Evolutionary conservation across 2,329 filamentous ascomycete species (phyloP).

Genomic region (Xylaria polymorpha): DNA sequence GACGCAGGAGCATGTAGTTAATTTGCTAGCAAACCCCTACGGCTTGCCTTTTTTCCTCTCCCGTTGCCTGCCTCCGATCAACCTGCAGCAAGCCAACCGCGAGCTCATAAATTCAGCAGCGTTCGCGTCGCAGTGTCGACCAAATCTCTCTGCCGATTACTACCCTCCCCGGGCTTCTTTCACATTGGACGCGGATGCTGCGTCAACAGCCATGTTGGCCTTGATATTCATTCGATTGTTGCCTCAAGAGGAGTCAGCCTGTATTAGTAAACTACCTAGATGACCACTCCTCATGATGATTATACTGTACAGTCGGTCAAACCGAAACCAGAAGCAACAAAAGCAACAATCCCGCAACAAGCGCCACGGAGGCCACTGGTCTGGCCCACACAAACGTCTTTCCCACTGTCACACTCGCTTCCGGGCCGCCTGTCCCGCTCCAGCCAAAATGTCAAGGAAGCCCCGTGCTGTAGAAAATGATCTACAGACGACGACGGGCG

Average conservation of each 20-base stretch:
- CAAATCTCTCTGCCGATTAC: constrained; percentile 23
- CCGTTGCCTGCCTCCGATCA: constrained; percentile 24
- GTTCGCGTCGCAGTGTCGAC: constrained; percentile 22
- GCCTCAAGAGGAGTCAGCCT: constrained; percentile 13
- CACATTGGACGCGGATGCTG: constrained; percentile 14
- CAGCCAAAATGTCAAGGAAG: constrained; percentile 28
- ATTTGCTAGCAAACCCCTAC: constrained; percentile 24
- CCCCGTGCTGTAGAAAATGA: constrained; percentile 27
- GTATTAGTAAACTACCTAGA: constrained; percentile 1
- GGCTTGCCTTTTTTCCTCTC: constrained; percentile 29
- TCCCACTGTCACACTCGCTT: constrained; percentile 38
- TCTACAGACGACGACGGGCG: constrained; percentile 29
- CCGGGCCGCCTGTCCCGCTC: constrained; percentile 39
- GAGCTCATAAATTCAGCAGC: constrained; percentile 19
- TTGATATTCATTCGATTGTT: constrained; percentile 21
- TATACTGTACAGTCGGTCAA: constrained; percentile 9
- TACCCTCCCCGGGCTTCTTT: constrained; percentile 3
- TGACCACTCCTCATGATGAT: constrained; percentile 18
- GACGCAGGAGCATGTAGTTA: constrained; percentile 13
- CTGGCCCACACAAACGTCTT: constrained; percentile 34
- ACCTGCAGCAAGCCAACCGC: constrained; percentile 32
- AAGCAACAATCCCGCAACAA: constrained; percentile 39
- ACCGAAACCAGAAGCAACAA: constrained; percentile 19
- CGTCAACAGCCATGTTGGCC: constrained; percentile 10
- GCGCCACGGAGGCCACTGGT: constrained; percentile 33